A percentile compares a stretch with the other conserved stretches of the same genome.
Evolutionary conservation across 2,329 filamentous ascomycete genomes (phyloP).

Genomic region (Verticillium nubilum): DNA sequence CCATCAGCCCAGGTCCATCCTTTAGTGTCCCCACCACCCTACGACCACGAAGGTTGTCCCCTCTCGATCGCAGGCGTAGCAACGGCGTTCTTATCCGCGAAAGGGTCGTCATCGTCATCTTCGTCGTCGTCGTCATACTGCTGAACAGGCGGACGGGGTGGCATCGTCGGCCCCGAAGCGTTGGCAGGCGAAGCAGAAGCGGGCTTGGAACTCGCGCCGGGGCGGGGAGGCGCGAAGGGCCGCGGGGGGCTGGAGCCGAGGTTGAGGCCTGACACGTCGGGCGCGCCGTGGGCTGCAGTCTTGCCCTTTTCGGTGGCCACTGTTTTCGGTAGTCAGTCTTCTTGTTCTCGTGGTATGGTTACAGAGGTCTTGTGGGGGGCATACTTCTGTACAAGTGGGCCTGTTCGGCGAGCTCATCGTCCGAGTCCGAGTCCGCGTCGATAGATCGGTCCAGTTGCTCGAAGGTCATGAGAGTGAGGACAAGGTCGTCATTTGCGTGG

Average conservation of each 20-base stretch:
- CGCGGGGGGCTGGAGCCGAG: conserved; percentile 32
- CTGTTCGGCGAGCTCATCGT: conserved; percentile 62
- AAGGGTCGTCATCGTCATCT: conserved; percentile 81
- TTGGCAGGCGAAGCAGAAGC: conserved; percentile 37
- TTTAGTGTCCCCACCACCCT: neutral
- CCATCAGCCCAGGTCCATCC: neutral
- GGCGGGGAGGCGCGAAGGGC: conserved; percentile 41
- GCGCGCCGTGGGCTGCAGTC: conserved; percentile 34
- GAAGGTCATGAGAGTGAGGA: conserved; percentile 86
- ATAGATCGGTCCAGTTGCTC: conserved; percentile 88
- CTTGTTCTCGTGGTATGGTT: conserved; percentile 4
- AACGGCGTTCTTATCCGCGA: conserved; percentile 75
- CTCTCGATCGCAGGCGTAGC: conserved; percentile 10
- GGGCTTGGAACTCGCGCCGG: conserved; percentile 41
- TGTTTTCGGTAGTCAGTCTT: conserved; percentile 20
- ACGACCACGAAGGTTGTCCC: conserved; percentile 8
- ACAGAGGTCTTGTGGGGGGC: conserved; percentile 10
- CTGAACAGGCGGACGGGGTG: conserved; percentile 26
- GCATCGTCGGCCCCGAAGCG: conserved; percentile 30
- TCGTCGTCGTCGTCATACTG: conserved; percentile 51
- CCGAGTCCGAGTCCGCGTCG: conserved; percentile 67
- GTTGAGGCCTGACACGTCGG: conserved; percentile 39
- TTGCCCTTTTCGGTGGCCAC: conserved; percentile 50
- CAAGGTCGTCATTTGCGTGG: conserved; percentile 93
- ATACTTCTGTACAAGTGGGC: conserved; percentile 59